These are phyloP conservation scores for Fragilaria crotonensis DNA, from an alignment of 108 stramenopile genomes.

Conservation along the genomic window DNA sequence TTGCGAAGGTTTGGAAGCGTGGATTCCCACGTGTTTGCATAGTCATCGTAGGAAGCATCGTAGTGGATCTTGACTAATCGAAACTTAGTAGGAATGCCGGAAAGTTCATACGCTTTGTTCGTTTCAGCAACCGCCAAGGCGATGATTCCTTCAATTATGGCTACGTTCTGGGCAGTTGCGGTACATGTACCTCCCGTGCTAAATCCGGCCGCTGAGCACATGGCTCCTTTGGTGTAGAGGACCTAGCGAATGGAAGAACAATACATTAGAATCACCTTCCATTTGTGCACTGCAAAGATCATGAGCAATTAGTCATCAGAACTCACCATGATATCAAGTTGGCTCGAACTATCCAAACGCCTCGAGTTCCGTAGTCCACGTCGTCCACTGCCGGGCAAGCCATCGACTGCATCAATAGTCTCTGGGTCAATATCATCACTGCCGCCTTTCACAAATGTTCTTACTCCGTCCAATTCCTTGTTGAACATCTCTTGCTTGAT, in stretches of 20 bases:
- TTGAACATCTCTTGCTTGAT: not conserved
- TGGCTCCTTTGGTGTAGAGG: conserved; percentile 6
- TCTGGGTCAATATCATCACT: not conserved
- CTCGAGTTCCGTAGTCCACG: not conserved
- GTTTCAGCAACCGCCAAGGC: conserved; percentile 16
- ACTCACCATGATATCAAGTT: conserved; percentile 5
- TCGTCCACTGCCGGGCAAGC: not conserved
- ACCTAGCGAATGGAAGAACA: conserved; percentile 1
- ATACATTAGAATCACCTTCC: not conserved
- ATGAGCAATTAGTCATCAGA: not conserved
- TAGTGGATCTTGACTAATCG: conserved; percentile 17
- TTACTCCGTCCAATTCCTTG: not conserved
- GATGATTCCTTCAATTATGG: conserved; percentile 14
- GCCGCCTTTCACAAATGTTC: not conserved
- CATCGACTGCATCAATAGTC: not conserved
- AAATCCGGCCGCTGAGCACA: conserved; percentile 7
- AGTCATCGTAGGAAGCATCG: conserved; percentile 8
- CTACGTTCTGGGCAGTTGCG: conserved; percentile 12
- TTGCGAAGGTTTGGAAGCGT: conserved; percentile 2
- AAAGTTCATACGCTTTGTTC: conserved; percentile 20
- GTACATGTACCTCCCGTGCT: conserved; percentile 3
- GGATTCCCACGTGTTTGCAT: conserved; percentile 1
- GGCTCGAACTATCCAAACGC: not conserved
- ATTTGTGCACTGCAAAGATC: not conserved
- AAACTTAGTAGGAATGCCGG: conserved; percentile 18